Conservation (phyloP, 2,329 filamentous ascomycete species). For the Colletotrichum sp. region DNA sequence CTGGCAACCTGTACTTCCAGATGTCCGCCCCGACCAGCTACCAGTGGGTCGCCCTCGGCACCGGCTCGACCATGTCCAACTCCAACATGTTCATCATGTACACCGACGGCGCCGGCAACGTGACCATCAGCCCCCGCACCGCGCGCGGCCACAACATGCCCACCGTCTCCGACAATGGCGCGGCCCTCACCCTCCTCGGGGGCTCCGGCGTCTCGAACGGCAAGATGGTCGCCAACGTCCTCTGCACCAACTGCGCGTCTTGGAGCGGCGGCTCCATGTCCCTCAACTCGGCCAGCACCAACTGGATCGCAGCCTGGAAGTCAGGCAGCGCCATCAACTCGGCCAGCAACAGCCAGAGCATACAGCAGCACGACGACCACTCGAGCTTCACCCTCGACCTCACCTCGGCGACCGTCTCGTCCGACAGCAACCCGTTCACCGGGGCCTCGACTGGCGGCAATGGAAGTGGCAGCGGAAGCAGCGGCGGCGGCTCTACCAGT, state of each 20-base stretch:
- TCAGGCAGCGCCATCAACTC: constrained; percentile 50
- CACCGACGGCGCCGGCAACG: constrained; percentile 59
- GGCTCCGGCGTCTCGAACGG: constrained; percentile 61
- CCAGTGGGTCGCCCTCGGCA: constrained; percentile 64
- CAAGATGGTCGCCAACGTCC: constrained; percentile 65
- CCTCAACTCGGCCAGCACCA: constrained; percentile 40
- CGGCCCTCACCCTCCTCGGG: constrained; percentile 56
- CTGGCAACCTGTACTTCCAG: constrained; percentile 66
- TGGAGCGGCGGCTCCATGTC: constrained; percentile 49
- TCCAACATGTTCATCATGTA: constrained; percentile 70
- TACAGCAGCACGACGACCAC: constrained; percentile 52
- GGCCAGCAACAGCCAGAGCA: constrained; percentile 39
- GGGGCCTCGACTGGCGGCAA: constrained; percentile 19
- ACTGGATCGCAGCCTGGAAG: constrained; percentile 63
- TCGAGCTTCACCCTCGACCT: constrained; percentile 54
- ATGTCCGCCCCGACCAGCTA: constrained; percentile 58
- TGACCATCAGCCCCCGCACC: constrained; percentile 64
- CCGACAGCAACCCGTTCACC: constrained; percentile 60
- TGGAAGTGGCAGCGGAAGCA: constrained; percentile 10
- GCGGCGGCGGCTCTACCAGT: constrained; percentile 21
- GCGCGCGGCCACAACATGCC: constrained; percentile 56
- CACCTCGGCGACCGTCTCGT: constrained; percentile 45
- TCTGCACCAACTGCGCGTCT: constrained; percentile 56
- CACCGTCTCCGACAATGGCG: constrained; percentile 42
- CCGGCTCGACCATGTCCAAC: constrained; percentile 58